Conservation (phyloP, 129 eudicot species). For the Dittrichia graveolens region DNA sequence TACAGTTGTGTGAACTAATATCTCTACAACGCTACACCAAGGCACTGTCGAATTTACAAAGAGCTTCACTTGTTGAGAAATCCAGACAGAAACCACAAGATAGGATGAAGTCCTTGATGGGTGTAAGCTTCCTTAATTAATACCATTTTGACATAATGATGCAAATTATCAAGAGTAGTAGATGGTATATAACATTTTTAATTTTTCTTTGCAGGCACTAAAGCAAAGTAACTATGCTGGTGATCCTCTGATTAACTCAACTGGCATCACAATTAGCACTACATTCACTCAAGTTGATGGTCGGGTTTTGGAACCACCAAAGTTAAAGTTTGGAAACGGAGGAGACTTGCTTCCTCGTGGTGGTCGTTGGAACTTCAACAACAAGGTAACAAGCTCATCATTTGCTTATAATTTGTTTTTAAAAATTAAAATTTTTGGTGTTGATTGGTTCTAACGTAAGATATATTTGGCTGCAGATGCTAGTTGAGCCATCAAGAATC, state of each 20-base stretch:
- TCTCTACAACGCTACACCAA: constrained; percentile 83
- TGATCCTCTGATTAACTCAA: constrained; percentile 65
- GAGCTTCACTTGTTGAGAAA: constrained; percentile 74
- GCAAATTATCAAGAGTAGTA: not conserved
- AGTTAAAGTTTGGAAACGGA: constrained; percentile 63
- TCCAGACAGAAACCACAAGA: constrained; percentile 88
- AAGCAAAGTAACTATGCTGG: constrained; percentile 43
- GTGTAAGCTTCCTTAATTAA: constrained; percentile 26
- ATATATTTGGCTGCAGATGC: constrained; percentile 36
- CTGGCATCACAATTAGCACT: constrained; percentile 62
- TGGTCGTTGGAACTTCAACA: constrained; percentile 76
- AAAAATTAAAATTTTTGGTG: not conserved
- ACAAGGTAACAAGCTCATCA: constrained; percentile 45
- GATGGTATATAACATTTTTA: not conserved
- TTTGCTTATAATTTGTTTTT: not conserved
- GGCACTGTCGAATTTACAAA: constrained; percentile 55
- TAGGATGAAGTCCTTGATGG: constrained; percentile 55
- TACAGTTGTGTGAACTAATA: constrained; percentile 59
- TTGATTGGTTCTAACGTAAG: not conserved
- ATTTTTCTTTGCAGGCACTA: constrained; percentile 21
- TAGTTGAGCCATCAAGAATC: constrained; percentile 54
- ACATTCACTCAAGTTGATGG: constrained; percentile 64
- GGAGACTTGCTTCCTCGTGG: constrained; percentile 60
- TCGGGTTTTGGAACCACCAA: constrained; percentile 69
- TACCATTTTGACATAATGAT: not conserved